Base-by-base conservation (phyloP, 805 yeast species). In the Candida morakotiae region DNA sequence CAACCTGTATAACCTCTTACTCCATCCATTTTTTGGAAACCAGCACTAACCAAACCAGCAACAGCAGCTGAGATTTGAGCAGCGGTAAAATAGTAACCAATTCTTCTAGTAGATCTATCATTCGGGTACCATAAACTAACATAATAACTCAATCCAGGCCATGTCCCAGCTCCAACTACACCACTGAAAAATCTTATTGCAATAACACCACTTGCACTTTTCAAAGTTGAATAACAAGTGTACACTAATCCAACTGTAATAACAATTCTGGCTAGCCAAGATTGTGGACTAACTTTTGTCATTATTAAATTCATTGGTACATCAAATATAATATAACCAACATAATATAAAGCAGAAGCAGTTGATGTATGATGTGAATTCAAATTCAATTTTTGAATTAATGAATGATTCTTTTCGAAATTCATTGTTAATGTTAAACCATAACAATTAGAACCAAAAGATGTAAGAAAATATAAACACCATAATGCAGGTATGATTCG, bases 41-140 rank as follows among this genome's bases (percentile, higher is more conserved):
- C 95, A 2, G 95, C 96, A 38, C 84, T 76, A 10, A 87, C 87
- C 38, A 87, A 71, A 28, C 95, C 95, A 7, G 89, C 88, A 7
- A 79, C 91, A n/a, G 95, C 79, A 1, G 95, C 89, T 31, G 89
- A 79, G n/a, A 87, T 56, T 60, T 87, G 96, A 1, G 96, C 94
- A 15, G 96, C 96, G 1, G 95, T 87, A 59, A 82, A 87, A 58
- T 87, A 87, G 62, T 83, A 87, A 2, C 96, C 96, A 44, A 87
- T 83, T 53, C 96, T 69, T 45, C 76, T 73, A 2, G 94, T 84
- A 47, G 79, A 75, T 42, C 93, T 68, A 32, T 83, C 79, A 36
- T 80, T 75, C 2, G 95, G 95, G 52, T 87, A 87, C 91, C 94
- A 87, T 49, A 86, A 63, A 0, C 89, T 77, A 29, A 87, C 69